phyloP scores from a whole-genome alignment of 495 filamentous ascomycete genomes.

The Geopyxis carbonaria region DNA sequence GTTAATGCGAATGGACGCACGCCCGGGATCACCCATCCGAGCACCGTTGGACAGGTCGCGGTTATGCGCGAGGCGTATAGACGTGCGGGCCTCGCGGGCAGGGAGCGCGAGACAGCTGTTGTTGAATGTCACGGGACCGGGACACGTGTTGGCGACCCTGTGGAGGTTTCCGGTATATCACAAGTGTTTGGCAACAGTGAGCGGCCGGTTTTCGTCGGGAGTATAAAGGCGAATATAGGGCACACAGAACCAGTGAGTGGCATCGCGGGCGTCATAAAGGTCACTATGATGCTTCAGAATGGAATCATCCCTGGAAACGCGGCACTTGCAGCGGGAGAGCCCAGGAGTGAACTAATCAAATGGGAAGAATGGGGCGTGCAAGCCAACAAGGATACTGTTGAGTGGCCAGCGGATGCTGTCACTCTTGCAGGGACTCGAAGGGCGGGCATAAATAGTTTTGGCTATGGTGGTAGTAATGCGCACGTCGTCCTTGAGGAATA shows the following conservation, averaged over 20 bases:
- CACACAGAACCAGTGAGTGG: conserved; percentile 43
- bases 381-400: too few species aligned
- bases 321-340: too few species aligned
- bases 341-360: too few species aligned
- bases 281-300: conserved; percentile 36
- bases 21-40: conserved; percentile 8
- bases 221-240: conserved; percentile 29
- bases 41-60: conserved; percentile 25
- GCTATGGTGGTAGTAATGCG: conserved; percentile 46
- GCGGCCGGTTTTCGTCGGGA: background rate
- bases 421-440: too few species aligned
- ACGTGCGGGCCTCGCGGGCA: conserved; percentile 22
- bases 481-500: conserved; percentile 41
- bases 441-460: conserved; percentile 45
- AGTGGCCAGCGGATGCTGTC: conserved; percentile 33
- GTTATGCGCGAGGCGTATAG: conserved; percentile 29
- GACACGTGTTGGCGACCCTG: conserved; percentile 33
- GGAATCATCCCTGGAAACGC: conserved; percentile 33
- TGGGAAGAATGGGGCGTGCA: too few species aligned
- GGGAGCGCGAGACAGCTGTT: conserved; percentile 28
- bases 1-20: conserved; percentile 23
- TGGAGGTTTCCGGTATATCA: conserved; percentile 30
- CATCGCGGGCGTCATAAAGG: conserved; percentile 43
- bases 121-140: conserved; percentile 38
- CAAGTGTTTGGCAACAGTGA: conserved; percentile 8